Conservation (phyloP, 177 flowering plant species). For the Vitis hybrid region DNA sequence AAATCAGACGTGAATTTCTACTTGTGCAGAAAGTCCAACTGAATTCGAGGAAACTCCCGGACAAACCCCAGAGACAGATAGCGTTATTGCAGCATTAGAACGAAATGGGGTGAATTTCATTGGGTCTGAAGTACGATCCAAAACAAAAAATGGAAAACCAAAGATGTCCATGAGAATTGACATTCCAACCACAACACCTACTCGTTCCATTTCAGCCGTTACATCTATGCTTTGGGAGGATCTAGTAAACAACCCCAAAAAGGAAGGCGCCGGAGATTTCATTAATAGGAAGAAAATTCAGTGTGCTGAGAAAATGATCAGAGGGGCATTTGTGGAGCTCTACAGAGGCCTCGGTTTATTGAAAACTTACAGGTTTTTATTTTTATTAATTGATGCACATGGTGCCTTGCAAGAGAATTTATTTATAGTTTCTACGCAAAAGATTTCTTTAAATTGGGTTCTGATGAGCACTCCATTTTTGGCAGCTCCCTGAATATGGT, state of each 20-base stretch:
- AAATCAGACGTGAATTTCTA: no score
- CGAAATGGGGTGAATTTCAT: slow-evolving; percentile 51
- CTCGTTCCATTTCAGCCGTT: slow-evolving; percentile 56
- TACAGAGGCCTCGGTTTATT: slow-evolving; percentile 82
- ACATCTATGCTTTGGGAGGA: slow-evolving; percentile 87
- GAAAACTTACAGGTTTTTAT: slow-evolving; percentile 74
- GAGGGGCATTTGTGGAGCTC: slow-evolving; percentile 89
- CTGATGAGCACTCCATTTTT: slow-evolving; percentile 13
- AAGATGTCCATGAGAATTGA: slow-evolving; percentile 65
- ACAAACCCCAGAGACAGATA: slow-evolving; percentile 36
- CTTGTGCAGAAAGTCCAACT: slow-evolving; percentile 33
- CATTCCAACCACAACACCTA: slow-evolving; percentile 61
- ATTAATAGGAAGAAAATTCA: slow-evolving; percentile 70
- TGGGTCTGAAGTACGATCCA: slow-evolving; percentile 33
- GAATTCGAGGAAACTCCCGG: slow-evolving; percentile 24
- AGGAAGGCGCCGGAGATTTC: slow-evolving; percentile 48
- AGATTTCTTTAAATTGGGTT: not conserved
- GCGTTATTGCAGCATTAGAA: slow-evolving; percentile 46
- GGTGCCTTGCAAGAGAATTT: no score
- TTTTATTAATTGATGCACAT: not conserved
- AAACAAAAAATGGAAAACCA: slow-evolving; percentile 52
- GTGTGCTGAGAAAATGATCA: slow-evolving; percentile 81
- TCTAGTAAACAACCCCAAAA: slow-evolving; percentile 65
- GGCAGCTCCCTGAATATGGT: slow-evolving; percentile 91
- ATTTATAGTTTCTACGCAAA: not conserved